phyloP scores from a whole-genome alignment of 768 basidiomycete genomes.

The Amanita phalloides region DNA sequence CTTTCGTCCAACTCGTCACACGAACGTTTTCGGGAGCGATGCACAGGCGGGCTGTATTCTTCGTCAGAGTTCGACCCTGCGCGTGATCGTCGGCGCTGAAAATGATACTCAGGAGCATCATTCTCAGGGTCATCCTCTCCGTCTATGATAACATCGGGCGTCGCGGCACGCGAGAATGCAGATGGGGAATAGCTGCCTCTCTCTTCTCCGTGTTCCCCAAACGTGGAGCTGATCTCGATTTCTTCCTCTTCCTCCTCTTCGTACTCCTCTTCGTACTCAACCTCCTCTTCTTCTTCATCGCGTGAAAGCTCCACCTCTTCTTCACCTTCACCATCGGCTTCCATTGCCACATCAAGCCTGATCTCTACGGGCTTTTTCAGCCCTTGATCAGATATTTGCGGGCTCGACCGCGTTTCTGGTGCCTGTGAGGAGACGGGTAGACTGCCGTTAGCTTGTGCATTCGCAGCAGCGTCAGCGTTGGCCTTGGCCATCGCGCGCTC shows the following conservation, averaged over 20 bases:
- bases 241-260: conserved; percentile 16
- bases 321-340: conserved; percentile 14
- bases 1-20: conserved; percentile 9
- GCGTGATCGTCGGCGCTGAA: neutral
- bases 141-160: neutral
- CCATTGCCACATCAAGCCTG: conserved; percentile 7
- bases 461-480: conserved; percentile 29
- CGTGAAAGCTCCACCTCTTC: conserved; percentile 14
- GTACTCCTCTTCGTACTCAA: conserved; percentile 15
- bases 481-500: conserved; percentile 51
- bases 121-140: conserved; percentile 7
- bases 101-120: neutral
- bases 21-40: conserved; percentile 12
- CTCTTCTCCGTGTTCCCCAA: conserved; percentile 19
- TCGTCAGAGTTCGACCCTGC: neutral
- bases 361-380: conserved; percentile 4
- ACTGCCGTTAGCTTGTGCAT: conserved; percentile 15
- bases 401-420: conserved; percentile 2
- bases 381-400: neutral
- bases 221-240: conserved; percentile 21
- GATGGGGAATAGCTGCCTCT: conserved; percentile 7
- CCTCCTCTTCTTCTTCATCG: conserved; percentile 9
- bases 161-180: neutral
- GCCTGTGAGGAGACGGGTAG: conserved; percentile 10
- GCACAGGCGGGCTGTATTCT: neutral